Evolutionary conservation across 2,329 filamentous ascomycete species (phyloP).

Genomic region (Pezicula carpinea): DNA sequence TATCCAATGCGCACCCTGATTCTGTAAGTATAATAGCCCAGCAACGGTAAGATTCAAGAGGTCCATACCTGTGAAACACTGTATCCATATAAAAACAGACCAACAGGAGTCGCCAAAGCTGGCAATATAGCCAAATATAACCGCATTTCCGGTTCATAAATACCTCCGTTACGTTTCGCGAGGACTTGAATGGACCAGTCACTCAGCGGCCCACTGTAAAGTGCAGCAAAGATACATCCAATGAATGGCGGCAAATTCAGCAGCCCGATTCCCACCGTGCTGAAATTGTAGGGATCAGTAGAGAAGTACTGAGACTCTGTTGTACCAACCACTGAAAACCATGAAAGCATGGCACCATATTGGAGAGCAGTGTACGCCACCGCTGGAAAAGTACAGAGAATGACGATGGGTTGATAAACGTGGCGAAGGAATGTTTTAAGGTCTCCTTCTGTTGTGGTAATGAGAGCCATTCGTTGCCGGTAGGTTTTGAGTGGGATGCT

Average conservation of each 20-base stretch:
- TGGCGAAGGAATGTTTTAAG: constrained; percentile 32
- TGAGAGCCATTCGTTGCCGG: constrained; percentile 30
- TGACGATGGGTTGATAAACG: constrained; percentile 32
- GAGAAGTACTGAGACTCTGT: constrained; percentile 32
- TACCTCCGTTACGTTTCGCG: constrained; percentile 32
- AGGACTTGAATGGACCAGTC: constrained; percentile 32
- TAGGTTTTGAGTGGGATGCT: constrained; percentile 37
- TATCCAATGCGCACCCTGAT: constrained; percentile 9
- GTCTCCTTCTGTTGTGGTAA: too few relatives aligned
- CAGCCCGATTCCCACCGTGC: constrained; percentile 31
- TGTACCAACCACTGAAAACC: constrained; percentile 33
- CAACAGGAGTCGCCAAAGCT: too few relatives aligned
- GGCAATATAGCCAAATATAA: neutral
- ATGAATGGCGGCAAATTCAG: constrained; percentile 36
- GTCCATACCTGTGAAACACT: too few relatives aligned
- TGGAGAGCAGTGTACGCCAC: constrained; percentile 32
- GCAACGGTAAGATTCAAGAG: too few relatives aligned
- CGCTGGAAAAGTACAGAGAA: constrained; percentile 34
- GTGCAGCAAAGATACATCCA: constrained; percentile 30
- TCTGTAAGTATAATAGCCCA: too few relatives aligned
- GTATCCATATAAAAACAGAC: too few relatives aligned
- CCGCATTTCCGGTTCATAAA: constrained; percentile 38
- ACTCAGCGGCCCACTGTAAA: constrained; percentile 30
- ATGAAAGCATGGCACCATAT: constrained; percentile 34
- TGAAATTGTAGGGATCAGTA: constrained; percentile 35